Evolutionary conservation across 352 stramenopile species (phyloP), one percentile per base, ranked within the genome.

Genomic region (Phytopythium vexans): DNA sequence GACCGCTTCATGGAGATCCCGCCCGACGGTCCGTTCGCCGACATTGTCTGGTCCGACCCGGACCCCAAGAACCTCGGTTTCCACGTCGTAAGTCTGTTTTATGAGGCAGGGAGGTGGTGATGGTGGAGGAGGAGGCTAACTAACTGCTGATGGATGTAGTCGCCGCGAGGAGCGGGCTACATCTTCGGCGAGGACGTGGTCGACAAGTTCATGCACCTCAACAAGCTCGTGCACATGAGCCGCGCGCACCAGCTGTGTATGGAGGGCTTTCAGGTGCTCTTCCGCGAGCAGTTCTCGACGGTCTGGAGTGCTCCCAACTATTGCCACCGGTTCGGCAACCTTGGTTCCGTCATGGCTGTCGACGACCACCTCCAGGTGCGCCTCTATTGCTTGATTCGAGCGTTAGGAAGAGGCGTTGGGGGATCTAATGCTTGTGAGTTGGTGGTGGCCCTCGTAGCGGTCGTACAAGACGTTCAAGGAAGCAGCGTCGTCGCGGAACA

Each of bases 281-380:
- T 89, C 50, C 63, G 79, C 53, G 77, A 89, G 52, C 82, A 76
- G 3, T 88, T 91, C 52, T 87, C 80, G 12, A 95, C 86, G 8
- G 76, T 95, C 40, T 95, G 84, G 77, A 90, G 73, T 35, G 86
- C 86, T 3, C 86, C 86, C 6, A 95, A 95, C 70, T 95, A 95
- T 58, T 95, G 86, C 54, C 90, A 95, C 54, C 78, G 86, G 44
- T 89, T 89, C 63, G 79, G 79, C 44, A 89, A 89, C 60, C 61
- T 89, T 11, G 79, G 76, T 3, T 73, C 79, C 12, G 71, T 89
- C 62, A 89, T 89, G 79, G 67, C 70, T 10, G 69, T 89, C 37
- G 76, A 85, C 51, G 79, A 87, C 12, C 55, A 83, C 27, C 56
- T 89, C 8, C 58, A 86, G 38, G 78, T 89, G 58, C 33, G 58